Conservation (phyloP, 2,329 filamentous ascomycete species). For the Pseudopithomyces maydicus region DNA sequence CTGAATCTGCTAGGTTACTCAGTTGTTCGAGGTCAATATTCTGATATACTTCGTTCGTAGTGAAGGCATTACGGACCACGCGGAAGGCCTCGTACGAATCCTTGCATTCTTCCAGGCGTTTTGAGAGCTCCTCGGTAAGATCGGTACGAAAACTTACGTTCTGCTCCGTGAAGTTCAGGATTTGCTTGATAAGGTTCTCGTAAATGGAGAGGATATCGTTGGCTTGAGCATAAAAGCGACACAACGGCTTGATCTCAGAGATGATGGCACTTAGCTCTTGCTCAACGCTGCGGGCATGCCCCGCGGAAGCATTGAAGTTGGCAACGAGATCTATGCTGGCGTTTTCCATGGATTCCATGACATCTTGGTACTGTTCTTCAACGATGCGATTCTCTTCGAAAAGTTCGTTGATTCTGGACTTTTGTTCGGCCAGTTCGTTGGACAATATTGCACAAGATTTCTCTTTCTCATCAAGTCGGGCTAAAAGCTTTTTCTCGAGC, state of each 20-base stretch:
- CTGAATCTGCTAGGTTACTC: neutral
- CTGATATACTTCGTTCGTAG: neutral
- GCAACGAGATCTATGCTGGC: neutral
- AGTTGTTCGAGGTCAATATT: constrained; percentile 4
- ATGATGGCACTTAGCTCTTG: constrained; percentile 5
- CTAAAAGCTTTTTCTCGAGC: neutral
- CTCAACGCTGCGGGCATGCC: neutral
- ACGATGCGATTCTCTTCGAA: constrained; percentile 8
- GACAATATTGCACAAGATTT: constrained; percentile 6
- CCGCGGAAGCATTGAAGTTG: constrained; percentile 2
- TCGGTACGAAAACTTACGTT: constrained; percentile 3
- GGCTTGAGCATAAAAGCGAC: constrained; percentile 3
- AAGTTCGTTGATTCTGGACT: neutral
- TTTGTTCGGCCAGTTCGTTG: neutral
- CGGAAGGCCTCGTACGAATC: neutral
- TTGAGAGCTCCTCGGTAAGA: neutral
- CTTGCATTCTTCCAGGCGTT: neutral
- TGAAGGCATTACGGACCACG: constrained; percentile 1
- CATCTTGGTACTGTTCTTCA: constrained; percentile 4
- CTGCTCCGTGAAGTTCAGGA: constrained; percentile 5
- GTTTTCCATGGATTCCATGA: constrained; percentile 8
- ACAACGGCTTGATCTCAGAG: constrained; percentile 9
- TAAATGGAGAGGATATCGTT: constrained; percentile 8
- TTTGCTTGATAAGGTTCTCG: constrained; percentile 9
- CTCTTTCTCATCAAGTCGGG: constrained; percentile 8